These are phyloP conservation scores for Puccinellia tenuiflora DNA, from an alignment of 176 grass and related monocot species.

Conservation along the genomic window DNA sequence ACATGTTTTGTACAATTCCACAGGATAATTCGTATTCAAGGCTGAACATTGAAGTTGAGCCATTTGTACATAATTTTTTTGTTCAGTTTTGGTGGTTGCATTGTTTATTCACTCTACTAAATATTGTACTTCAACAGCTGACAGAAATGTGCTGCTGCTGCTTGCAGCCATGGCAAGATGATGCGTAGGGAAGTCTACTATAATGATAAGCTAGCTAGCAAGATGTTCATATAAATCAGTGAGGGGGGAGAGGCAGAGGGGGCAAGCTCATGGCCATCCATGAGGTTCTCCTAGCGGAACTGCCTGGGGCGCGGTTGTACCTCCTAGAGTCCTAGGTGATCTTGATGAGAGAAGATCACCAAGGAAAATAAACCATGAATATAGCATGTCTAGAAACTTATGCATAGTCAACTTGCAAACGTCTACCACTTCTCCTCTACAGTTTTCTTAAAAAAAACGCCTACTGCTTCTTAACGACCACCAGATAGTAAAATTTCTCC, in stretches of 20 bases:
- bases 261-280: constrained; percentile 47
- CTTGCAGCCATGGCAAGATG: too few species aligned
- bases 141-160: background rate
- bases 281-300: constrained; percentile 71
- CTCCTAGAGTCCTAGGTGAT: too few species aligned
- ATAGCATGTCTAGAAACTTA: background rate
- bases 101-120: too few species aligned
- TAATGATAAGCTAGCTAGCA: background rate
- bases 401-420: background rate
- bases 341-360: background rate
- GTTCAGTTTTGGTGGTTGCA: too few species aligned
- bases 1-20: background rate
- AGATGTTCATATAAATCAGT: background rate
- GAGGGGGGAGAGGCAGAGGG: background rate
- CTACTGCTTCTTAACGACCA: background rate
- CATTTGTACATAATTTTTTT: background rate
- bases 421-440: background rate
- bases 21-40: background rate
- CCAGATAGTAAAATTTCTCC: background rate
- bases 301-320: constrained; percentile 46
- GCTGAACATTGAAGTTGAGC: background rate
- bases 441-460: background rate
- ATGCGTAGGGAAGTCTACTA: background rate
- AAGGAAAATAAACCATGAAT: background rate
- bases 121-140: background rate